phyloP scores from a whole-genome alignment of 73 alveolate species.

The Symbiodinium natans region DNA sequence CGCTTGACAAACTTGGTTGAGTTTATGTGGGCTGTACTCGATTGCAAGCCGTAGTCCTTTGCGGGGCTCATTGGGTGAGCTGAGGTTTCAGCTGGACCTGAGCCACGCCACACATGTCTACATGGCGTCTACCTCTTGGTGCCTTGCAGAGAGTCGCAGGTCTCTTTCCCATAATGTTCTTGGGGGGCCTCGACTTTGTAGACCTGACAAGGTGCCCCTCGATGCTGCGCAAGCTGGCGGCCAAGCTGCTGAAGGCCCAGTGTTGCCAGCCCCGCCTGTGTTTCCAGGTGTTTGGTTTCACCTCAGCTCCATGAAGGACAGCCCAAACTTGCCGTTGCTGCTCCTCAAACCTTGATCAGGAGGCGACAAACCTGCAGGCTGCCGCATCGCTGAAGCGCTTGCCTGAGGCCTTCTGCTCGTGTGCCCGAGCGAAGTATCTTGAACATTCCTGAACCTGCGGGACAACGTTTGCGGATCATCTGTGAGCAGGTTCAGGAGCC shows the following conservation, averaged over 20 bases:
- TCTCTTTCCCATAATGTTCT: no score
- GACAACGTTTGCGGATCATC: no score
- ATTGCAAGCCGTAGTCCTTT: background rate
- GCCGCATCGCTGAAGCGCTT: background rate
- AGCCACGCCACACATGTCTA: slow-evolving; percentile 43
- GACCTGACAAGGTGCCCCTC: background rate
- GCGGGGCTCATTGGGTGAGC: background rate
- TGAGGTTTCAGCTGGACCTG: slow-evolving; percentile 60
- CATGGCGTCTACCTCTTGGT: slow-evolving; percentile 29
- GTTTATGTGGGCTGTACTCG: no score
- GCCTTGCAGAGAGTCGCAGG: no score
- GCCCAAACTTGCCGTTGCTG: no score
- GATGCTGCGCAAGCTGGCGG: slow-evolving; percentile 2
- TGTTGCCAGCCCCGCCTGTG: no score
- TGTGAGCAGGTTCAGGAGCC: no score
- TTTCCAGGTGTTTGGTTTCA: no score
- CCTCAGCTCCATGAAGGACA: no score
- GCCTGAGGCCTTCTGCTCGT: background rate
- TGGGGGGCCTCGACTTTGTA: no score
- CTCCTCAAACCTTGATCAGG: background rate
- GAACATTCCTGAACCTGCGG: no score
- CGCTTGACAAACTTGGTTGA: background rate
- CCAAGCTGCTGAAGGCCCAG: background rate
- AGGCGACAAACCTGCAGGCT: slow-evolving; percentile 8
- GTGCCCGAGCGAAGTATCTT: no score